A percentile compares a stretch with the other conserved stretches of the same genome.
These are phyloP conservation scores for Poterioochromonas sp. DNA, from an alignment of 352 stramenopile species.

Conservation along the genomic window DNA sequence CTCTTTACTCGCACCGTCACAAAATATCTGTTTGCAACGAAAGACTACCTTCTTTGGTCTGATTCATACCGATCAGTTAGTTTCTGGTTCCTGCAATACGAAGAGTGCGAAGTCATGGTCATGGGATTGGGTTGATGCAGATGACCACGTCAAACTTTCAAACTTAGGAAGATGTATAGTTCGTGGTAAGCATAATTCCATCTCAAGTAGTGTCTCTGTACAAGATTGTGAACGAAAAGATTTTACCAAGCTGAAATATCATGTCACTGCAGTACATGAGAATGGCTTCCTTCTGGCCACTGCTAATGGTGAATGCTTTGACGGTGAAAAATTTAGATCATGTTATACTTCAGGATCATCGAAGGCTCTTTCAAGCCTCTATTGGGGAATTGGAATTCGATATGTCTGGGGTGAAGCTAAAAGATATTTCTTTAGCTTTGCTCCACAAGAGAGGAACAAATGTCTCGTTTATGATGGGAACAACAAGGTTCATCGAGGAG, in stretches of 20 bases:
- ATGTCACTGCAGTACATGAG: conserved; percentile 5
- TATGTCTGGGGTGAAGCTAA: neutral
- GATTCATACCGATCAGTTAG: neutral
- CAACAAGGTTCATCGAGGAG: neutral
- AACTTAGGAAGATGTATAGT: neutral
- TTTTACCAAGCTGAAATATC: neutral
- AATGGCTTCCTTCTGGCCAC: neutral
- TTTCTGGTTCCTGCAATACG: neutral
- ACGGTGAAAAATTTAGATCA: neutral
- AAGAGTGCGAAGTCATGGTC: neutral
- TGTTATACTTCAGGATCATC: neutral
- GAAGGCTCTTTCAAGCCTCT: neutral
- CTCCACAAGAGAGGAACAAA: neutral
- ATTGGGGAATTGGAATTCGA: conserved; percentile 2
- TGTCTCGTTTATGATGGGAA: neutral
- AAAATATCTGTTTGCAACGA: neutral
- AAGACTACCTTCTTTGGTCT: neutral
- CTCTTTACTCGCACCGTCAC: neutral
- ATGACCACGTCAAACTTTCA: neutral
- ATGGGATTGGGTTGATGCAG: neutral
- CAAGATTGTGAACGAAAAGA: neutral
- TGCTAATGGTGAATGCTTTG: conserved; percentile 8
- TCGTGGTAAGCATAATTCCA: neutral
- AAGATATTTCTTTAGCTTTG: conserved; percentile 10
- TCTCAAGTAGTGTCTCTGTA: neutral